These are phyloP conservation scores for Camellia lanceoleosa DNA, from an alignment of 148 eudicot species.

Conservation along the genomic window DNA sequence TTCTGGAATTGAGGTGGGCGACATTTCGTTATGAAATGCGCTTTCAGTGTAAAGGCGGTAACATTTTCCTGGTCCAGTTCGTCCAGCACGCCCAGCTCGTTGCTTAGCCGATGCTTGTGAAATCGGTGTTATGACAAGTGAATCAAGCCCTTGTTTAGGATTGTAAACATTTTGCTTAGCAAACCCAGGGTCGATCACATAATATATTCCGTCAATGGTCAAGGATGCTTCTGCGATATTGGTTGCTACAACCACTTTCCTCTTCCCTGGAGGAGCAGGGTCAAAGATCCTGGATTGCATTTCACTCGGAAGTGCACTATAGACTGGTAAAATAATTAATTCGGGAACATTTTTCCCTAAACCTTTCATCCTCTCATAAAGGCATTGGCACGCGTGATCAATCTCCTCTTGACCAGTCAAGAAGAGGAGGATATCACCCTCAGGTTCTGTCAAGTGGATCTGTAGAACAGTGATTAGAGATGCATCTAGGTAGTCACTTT, in stretches of 20 bases:
- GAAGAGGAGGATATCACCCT: slow-evolving; percentile 84
- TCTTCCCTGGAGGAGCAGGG: slow-evolving; percentile 86
- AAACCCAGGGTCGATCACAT: slow-evolving; percentile 91
- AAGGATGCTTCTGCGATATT: slow-evolving; percentile 95
- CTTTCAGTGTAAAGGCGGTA: slow-evolving; percentile 93
- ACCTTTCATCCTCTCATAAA: slow-evolving; percentile 86
- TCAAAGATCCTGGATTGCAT: slow-evolving; percentile 97
- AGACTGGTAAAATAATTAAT: slow-evolving; percentile 81
- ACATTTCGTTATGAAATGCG: slow-evolving; percentile 91
- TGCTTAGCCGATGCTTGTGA: slow-evolving; percentile 94
- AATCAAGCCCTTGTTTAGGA: slow-evolving; percentile 81
- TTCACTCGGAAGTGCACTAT: slow-evolving; percentile 95
- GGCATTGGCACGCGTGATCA: slow-evolving; percentile 86
- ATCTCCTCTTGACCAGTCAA: slow-evolving; percentile 97
- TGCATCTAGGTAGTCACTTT: slow-evolving; percentile 80
- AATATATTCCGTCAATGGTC: slow-evolving; percentile 84
- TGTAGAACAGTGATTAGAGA: slow-evolving; percentile 65
- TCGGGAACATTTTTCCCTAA: slow-evolving; percentile 85
- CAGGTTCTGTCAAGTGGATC: slow-evolving; percentile 90
- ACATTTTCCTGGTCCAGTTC: slow-evolving; percentile 96
- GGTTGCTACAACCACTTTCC: slow-evolving; percentile 91
- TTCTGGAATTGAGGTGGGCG: slow-evolving; percentile 81
- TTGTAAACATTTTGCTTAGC: slow-evolving; percentile 92
- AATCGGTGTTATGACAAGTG: slow-evolving; percentile 76
- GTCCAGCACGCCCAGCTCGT: slow-evolving; percentile 89